These are phyloP conservation scores for Podospora conica DNA, from an alignment of 495 filamentous ascomycete genomes.

Conservation along the genomic window DNA sequence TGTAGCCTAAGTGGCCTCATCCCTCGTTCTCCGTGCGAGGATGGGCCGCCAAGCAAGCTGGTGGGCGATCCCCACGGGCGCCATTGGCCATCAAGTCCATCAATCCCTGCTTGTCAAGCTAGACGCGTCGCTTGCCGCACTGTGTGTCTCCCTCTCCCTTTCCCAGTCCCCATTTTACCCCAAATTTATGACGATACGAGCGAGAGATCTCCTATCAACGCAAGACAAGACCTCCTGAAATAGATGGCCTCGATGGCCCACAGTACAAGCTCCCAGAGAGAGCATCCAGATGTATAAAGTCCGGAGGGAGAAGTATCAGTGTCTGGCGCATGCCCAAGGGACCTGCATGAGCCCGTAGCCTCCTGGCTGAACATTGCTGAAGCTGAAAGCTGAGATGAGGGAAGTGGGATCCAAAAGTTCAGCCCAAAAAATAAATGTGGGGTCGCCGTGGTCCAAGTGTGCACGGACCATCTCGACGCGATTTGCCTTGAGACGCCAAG, in stretches of 20 bases:
- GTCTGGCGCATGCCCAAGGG: not conserved
- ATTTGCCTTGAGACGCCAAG: constrained; percentile 1
- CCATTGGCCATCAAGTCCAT: constrained; percentile 1
- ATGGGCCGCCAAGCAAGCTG: not conserved
- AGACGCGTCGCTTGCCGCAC: not conserved
- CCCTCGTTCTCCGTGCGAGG: constrained; percentile 12
- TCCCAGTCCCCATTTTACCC: not conserved
- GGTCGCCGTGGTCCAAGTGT: not conserved
- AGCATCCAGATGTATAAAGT: not conserved
- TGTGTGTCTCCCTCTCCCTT: not conserved
- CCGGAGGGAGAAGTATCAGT: not conserved
- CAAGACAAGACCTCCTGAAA: not conserved
- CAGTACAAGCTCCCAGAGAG: not conserved
- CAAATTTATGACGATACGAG: not conserved
- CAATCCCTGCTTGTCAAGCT: not conserved
- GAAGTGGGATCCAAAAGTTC: not conserved
- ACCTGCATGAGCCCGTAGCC: not conserved
- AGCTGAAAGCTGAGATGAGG: not conserved
- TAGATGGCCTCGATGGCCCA: not conserved
- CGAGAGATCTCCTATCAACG: not conserved
- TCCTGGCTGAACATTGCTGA: not conserved
- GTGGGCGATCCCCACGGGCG: not conserved
- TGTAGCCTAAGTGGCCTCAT: constrained; percentile 31
- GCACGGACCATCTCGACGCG: constrained; percentile 3
- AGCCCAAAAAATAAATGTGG: not conserved